These are phyloP conservation scores for Monosporascus sp. DNA, from an alignment of 2,329 filamentous ascomycete genomes.

Conservation along the genomic window DNA sequence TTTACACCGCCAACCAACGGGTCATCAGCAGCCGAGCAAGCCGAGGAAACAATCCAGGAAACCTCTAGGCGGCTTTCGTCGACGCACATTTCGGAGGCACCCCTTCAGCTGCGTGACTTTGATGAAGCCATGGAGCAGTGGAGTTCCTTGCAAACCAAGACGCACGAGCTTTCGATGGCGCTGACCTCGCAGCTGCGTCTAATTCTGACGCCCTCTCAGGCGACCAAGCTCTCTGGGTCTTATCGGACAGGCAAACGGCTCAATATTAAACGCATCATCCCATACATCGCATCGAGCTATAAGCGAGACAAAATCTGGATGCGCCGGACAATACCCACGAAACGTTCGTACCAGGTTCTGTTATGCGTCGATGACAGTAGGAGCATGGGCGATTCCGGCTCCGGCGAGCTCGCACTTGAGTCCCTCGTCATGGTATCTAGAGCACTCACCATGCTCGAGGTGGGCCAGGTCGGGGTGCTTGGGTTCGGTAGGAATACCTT, in stretches of 20 bases:
- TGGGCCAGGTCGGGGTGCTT: slow-evolving; percentile 85
- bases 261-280: slow-evolving; percentile 99
- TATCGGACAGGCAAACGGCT: slow-evolving; percentile 97
- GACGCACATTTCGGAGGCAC: slow-evolving; percentile 60
- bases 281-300: slow-evolving; percentile 96
- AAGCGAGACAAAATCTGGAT: slow-evolving; percentile 99
- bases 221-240: slow-evolving; percentile 92
- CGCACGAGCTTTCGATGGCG: slow-evolving; percentile 79
- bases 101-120: slow-evolving; percentile 42
- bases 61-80: slow-evolving; percentile 61
- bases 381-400: slow-evolving; percentile 80
- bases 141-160: slow-evolving; percentile 78
- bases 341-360: slow-evolving; percentile 94
- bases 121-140: slow-evolving; percentile 67
- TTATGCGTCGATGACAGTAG: slow-evolving; percentile 94
- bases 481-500: slow-evolving; percentile 83
- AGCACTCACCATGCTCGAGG: slow-evolving; percentile 86
- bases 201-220: slow-evolving; percentile 89
- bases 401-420: slow-evolving; percentile 80
- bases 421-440: slow-evolving; percentile 89
- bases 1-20: slow-evolving; percentile 32
- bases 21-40: slow-evolving; percentile 36
- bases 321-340: slow-evolving; percentile 84
- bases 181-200: slow-evolving; percentile 93
- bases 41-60: slow-evolving; percentile 44